Base-by-base conservation (phyloP, 192 early-diverging fungal species). In the Entophlyctis helioformis region DNA sequence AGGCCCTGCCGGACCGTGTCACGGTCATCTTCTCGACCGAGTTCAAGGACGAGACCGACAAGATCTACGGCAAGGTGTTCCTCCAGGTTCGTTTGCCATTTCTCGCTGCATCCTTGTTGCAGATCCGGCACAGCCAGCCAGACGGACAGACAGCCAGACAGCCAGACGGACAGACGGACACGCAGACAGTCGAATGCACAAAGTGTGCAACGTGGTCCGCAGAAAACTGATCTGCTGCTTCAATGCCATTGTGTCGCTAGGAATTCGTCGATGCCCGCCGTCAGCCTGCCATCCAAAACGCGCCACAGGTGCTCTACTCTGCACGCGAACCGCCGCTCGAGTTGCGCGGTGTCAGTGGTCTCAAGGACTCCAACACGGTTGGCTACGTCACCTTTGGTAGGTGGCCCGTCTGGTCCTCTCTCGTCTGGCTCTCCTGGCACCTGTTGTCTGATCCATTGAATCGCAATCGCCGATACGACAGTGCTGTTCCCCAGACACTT, bases 211-310 rank as follows among this genome's bases (percentile, higher is more conserved):
- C n/a, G n/a, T n/a, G n/a, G n/a, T n/a, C n/a, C n/a, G n/a, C n/a
- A n/a, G n/a, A n/a, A n/a, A n/a, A n/a, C n/a, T n/a, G n/a, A n/a
- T n/a, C n/a, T n/a, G n/a, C n/a, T n/a, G n/a, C n/a, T n/a, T n/a
- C n/a, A n/a, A n/a, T n/a, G n/a, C n/a, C n/a, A n/a, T n/a, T 41
- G 22, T 3, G 19, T 2, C 16, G 28, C 20, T 18, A 89, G 78
- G 95, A 98, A 81, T 98, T 98, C 67, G 91, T 94, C 22, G 95
- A 98, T 71, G 95, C 91, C n/a, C 76, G 95, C 41, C 83, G 90
- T 54, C 83, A 78, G 60, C 83, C 83, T 39, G 67, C 78, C 28
- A 76, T 89, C 42, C 88, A 90, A 59, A 90, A 87, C 52, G 91
- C 92, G n/a, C 96, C 96, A 21, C 91, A 92, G 67, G 96, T 98